Evolutionary conservation across 2,329 filamentous ascomycete genomes (phyloP).

Genomic region (Leptodontidium sp.): DNA sequence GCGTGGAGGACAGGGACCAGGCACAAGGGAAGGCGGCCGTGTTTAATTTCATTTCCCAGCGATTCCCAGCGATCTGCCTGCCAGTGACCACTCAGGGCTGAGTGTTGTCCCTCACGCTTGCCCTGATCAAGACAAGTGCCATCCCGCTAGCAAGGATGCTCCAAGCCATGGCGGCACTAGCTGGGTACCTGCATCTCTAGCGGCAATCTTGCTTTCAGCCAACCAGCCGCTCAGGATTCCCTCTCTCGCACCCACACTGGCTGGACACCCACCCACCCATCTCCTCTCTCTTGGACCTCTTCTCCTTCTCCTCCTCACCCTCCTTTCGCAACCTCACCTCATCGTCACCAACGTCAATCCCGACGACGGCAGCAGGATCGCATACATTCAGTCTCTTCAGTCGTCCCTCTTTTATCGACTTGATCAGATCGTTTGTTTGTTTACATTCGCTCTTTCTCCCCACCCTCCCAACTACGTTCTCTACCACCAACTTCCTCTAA

Average conservation of each 20-base stretch:
- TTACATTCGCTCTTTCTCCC: slow-evolving; percentile 12
- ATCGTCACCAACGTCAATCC: slow-evolving; percentile 22
- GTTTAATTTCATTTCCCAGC: slow-evolving; percentile 7
- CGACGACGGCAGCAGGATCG: slow-evolving; percentile 14
- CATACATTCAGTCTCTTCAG: slow-evolving; percentile 16
- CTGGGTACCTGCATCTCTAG: slow-evolving; percentile 1
- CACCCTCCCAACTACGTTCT: slow-evolving; percentile 12
- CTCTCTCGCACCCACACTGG: background rate
- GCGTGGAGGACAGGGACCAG: background rate
- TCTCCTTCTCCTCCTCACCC: slow-evolving; percentile 18
- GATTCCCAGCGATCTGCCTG: background rate
- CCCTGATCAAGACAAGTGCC: background rate
- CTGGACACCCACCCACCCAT: background rate
- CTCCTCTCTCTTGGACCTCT: background rate
- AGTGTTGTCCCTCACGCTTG: background rate
- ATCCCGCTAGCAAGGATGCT: background rate
- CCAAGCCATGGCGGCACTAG: background rate
- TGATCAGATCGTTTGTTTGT: slow-evolving; percentile 21
- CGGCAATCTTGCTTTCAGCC: background rate
- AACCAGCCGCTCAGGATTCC: background rate
- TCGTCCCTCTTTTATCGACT: slow-evolving; percentile 41
- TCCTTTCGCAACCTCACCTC: slow-evolving; percentile 21
- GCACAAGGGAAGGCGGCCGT: background rate
- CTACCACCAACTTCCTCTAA: slow-evolving; percentile 10
- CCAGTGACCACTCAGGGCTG: background rate